phyloP scores from a whole-genome alignment of 78 protist genomes.

The Dictyostelium discoideum region DNA sequence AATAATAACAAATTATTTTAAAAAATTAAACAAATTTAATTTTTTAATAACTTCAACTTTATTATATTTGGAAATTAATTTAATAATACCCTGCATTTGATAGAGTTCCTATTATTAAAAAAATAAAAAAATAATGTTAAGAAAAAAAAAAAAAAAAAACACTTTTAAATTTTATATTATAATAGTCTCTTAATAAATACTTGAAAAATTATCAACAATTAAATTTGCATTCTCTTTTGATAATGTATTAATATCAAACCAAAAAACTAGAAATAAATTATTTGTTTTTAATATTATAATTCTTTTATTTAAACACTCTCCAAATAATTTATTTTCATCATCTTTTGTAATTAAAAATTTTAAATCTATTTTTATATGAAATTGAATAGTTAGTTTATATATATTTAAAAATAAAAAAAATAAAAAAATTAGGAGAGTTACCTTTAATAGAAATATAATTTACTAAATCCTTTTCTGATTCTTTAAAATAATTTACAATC shows the following conservation, averaged over 20 bases:
- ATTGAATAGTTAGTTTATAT: too few species aligned
- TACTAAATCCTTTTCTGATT: not conserved
- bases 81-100: too few species aligned
- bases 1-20: too few species aligned
- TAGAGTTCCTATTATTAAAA: too few species aligned
- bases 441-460: not conserved
- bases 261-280: not conserved
- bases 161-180: not conserved
- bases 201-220: not conserved
- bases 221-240: not conserved
- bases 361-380: not conserved
- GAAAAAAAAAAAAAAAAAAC: not conserved
- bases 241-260: not conserved
- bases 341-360: not conserved
- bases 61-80: too few species aligned
- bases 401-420: too few species aligned
- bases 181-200: not conserved
- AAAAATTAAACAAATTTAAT: too few species aligned
- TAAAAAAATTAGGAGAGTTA: not conserved
- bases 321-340: not conserved
- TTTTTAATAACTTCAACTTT: too few species aligned
- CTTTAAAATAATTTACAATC: not conserved
- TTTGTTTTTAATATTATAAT: not conserved
- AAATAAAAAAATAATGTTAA: too few species aligned
- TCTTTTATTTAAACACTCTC: not conserved